phyloP scores from a whole-genome alignment of 768 basidiomycete genomes.

The Phanerochaete carnosa region DNA sequence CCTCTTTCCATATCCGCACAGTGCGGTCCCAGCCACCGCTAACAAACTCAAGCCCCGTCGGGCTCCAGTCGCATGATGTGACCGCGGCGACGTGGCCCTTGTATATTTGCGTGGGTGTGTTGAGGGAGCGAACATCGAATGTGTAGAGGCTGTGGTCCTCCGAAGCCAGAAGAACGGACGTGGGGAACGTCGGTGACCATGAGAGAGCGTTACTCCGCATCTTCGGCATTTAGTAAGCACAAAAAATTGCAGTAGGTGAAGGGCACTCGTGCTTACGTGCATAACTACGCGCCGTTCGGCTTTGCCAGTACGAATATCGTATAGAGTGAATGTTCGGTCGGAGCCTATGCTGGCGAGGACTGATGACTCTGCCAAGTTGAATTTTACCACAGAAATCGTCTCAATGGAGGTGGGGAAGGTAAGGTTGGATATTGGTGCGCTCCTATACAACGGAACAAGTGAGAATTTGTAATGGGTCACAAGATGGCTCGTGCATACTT shows the following conservation, averaged over 20 bases:
- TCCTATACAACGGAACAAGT: slow-evolving; percentile 48
- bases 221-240: slow-evolving; percentile 29
- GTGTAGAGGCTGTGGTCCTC: slow-evolving; percentile 99
- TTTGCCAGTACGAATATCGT: slow-evolving; percentile 95
- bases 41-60: slow-evolving; percentile 93
- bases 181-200: slow-evolving; percentile 97
- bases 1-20: slow-evolving; percentile 88
- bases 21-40: slow-evolving; percentile 97
- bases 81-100: slow-evolving; percentile 97
- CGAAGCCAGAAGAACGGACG: slow-evolving; percentile 87
- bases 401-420: slow-evolving; percentile 86
- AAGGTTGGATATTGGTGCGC: slow-evolving; percentile 80
- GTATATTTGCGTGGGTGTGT: slow-evolving; percentile 86
- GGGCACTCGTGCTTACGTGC: slow-evolving; percentile 51
- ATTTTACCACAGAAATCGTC: slow-evolving; percentile 83
- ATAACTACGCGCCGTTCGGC: slow-evolving; percentile 89
- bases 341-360: slow-evolving; percentile 94
- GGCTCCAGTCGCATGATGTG: slow-evolving; percentile 96
- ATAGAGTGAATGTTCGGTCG: slow-evolving; percentile 93
- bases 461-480: no score
- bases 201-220: slow-evolving; percentile 88
- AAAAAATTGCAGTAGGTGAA: not conserved
- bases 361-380: slow-evolving; percentile 92
- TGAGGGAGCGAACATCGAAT: slow-evolving; percentile 87
- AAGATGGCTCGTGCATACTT: slow-evolving; percentile 64